Conservation (phyloP, 805 yeast genomes). For the Lipomyces sp. region DNA sequence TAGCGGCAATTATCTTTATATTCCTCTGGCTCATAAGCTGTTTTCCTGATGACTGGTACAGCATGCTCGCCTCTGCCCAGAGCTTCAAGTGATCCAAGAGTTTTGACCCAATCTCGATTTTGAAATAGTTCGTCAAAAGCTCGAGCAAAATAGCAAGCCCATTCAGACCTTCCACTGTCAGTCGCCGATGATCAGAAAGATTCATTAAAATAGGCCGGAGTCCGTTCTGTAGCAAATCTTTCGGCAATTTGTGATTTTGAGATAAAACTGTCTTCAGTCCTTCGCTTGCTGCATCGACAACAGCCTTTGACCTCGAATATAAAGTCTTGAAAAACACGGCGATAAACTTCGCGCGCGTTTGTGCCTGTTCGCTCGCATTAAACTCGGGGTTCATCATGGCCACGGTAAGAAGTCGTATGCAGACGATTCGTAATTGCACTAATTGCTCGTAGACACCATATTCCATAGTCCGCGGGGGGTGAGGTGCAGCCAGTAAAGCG, state of each 20-base stretch:
- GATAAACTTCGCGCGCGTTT: conserved; percentile 73
- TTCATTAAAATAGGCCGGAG: conserved; percentile 94
- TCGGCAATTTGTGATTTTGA: conserved; percentile 85
- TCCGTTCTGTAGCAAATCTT: conserved; percentile 92
- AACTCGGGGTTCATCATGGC: conserved; percentile 85
- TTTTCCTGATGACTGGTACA: conserved; percentile 72
- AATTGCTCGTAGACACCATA: conserved; percentile 85
- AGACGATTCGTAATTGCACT: conserved; percentile 81
- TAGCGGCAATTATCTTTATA: conserved; percentile 83
- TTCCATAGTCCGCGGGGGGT: conserved; percentile 68
- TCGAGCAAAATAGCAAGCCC: conserved; percentile 86
- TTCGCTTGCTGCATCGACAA: conserved; percentile 88
- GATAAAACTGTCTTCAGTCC: conserved; percentile 81
- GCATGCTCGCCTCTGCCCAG: conserved; percentile 82
- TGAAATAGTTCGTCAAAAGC: conserved; percentile 83
- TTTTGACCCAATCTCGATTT: conserved; percentile 94
- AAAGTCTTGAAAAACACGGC: conserved; percentile 94
- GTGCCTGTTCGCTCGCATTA: conserved; percentile 49
- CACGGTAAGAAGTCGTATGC: conserved; percentile 75
- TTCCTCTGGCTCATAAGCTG: conserved; percentile 78
- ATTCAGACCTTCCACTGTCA: conserved; percentile 85
- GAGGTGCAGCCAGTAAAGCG: conserved; percentile 70
- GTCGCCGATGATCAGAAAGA: conserved; percentile 84
- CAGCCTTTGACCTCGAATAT: conserved; percentile 77
- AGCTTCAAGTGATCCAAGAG: conserved; percentile 90